Evolutionary conservation across 768 basidiomycete species (phyloP).

Genomic region (Auricularia auricula-judae): DNA sequence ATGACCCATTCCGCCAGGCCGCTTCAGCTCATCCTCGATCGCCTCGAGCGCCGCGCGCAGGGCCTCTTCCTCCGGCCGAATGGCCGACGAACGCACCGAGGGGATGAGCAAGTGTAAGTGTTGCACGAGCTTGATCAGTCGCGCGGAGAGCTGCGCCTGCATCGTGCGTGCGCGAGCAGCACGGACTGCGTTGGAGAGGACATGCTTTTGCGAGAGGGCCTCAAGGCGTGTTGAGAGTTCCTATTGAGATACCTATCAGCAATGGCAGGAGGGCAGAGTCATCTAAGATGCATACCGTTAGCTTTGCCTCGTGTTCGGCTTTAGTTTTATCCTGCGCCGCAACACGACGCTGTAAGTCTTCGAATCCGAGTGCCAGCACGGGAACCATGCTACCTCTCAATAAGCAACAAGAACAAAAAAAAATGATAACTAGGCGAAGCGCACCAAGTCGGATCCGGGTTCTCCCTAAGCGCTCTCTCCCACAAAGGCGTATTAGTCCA

Average conservation of each 20-base stretch:
- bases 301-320: constrained; percentile 51
- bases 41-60: constrained; percentile 61
- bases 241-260: constrained; percentile 17
- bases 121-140: constrained; percentile 57
- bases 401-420: not conserved
- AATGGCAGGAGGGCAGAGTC: not conserved
- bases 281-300: constrained; percentile 32
- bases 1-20: constrained; percentile 25
- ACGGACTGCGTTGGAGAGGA: constrained; percentile 56
- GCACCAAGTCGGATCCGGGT: constrained; percentile 72
- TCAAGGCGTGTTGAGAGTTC: constrained; percentile 59
- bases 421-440: constrained; percentile 10
- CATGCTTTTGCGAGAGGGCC: constrained; percentile 49
- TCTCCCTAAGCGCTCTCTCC: constrained; percentile 71
- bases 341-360: constrained; percentile 67
- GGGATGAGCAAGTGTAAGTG: constrained; percentile 75
- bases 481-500: constrained; percentile 61
- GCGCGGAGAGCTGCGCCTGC: constrained; percentile 61
- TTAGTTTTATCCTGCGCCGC: constrained; percentile 64
- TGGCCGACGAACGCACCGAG: constrained; percentile 57
- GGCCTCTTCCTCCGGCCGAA: constrained; percentile 72
- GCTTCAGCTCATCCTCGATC: constrained; percentile 59
- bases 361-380: constrained; percentile 70
- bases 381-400: constrained; percentile 50
- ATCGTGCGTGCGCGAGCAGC: constrained; percentile 48